These are phyloP conservation scores for Elongisporangium prolatum DNA, from an alignment of 352 stramenopile genomes.

Conservation along the genomic window DNA sequence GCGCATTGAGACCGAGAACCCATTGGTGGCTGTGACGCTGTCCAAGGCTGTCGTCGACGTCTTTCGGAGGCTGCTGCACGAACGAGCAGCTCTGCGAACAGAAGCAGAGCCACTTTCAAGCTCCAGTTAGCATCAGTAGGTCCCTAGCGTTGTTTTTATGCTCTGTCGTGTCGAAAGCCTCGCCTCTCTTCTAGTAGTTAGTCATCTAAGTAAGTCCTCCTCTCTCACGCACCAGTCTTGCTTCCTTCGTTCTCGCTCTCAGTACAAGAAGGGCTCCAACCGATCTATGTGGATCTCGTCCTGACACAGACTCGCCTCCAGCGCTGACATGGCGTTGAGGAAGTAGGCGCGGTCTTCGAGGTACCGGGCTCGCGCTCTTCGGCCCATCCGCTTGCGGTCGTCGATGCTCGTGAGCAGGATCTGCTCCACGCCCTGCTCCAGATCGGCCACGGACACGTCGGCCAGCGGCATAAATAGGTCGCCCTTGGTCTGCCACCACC, in stretches of 20 bases:
- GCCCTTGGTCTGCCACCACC: constrained; percentile 82
- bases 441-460: constrained; percentile 50
- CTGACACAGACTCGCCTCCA: constrained; percentile 76
- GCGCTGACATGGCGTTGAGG: constrained; percentile 70
- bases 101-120: neutral
- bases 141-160: neutral
- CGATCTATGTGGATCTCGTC: constrained; percentile 77
- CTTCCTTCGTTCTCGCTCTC: constrained; percentile 4
- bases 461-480: constrained; percentile 82
- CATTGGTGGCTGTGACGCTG: constrained; percentile 78
- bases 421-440: constrained; percentile 60
- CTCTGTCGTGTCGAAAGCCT: neutral
- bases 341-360: constrained; percentile 79
- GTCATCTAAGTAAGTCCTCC: neutral
- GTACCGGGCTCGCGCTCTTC: constrained; percentile 60
- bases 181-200: neutral
- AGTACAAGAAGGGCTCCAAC: constrained; percentile 75
- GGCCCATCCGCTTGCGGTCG: constrained; percentile 69
- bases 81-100: constrained; percentile 9
- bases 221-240: neutral
- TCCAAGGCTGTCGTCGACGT: constrained; percentile 85
- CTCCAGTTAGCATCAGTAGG: neutral
- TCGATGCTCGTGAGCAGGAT: constrained; percentile 70
- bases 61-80: constrained; percentile 47
- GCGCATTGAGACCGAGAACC: constrained; percentile 78